Evolutionary conservation across 306 rosid species (phyloP), one percentile per base, ranked within the genome.

Genomic region (Pterocarpus santalinus): DNA sequence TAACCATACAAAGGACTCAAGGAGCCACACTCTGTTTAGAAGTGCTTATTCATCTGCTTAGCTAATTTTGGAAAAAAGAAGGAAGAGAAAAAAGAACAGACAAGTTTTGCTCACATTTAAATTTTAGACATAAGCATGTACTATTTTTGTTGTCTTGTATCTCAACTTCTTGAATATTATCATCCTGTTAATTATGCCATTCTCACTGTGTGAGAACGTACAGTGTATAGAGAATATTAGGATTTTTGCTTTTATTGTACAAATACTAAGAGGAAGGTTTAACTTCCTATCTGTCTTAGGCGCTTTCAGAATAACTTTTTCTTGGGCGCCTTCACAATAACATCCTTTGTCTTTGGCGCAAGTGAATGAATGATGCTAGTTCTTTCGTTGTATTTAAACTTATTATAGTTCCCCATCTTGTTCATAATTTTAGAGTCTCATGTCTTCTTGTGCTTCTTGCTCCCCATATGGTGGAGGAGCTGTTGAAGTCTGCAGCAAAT

Each of bases 161-260:
- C 47, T 63, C 75, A 67, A 73, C 76, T 61, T 55, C 43, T 67
- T 71, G 72, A 83, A 62, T 77, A 73, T 73, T 74, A 57, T 30
- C 2, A 13, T 74, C 55, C 38, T 43, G 43, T 35, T 82, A 44
- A 55, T 64, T 63, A 51, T 77, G 80, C 39, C 11, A 51, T 47
- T 77, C 66, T 55, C 81, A 34, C 58, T 77, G 77, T 81, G 66
- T 77, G 84, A 61, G 65, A 47, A 55, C 72, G 62, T 72, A 77
- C 46, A 67, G 78, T 65, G 47, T 80, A 53, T 16, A 53, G 69
- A 14, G 32, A 55, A 64, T 30, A n/a, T 44, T 44, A 46, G 73
- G 73, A 57, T 46, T 32, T 72, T 22, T 71, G 66, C 73, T 77
- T 41, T 17, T 57, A 16, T 58, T 80, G 77, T 71, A 77, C 44